Conservation (phyloP, 75 land plant genomes). For the Larix kaempferi region DNA sequence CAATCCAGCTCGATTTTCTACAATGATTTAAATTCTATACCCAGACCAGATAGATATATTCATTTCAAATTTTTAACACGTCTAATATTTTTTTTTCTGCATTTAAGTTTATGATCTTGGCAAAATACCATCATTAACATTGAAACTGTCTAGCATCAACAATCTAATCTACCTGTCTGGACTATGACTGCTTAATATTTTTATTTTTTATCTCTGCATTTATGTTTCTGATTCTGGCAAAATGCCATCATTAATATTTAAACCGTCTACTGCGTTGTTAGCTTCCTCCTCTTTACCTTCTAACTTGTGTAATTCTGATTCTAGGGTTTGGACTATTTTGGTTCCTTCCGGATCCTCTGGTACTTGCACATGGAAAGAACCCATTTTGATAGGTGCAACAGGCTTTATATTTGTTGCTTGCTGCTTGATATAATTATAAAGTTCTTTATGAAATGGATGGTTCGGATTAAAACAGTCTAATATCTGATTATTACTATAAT, state of each 20-base stretch:
- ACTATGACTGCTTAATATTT: neutral
- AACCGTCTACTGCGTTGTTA: neutral
- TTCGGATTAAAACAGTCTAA: constrained; percentile 22
- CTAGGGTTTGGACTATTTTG: constrained; percentile 16
- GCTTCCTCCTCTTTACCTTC: constrained; percentile 4
- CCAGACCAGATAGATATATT: too few relatives aligned
- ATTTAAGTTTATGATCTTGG: too few relatives aligned
- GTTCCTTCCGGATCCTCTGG: constrained; percentile 19
- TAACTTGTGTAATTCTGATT: constrained; percentile 9
- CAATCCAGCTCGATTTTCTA: neutral
- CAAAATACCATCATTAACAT: too few relatives aligned
- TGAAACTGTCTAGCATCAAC: neutral
- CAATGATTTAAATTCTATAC: neutral
- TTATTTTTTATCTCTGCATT: neutral
- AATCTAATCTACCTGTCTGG: neutral
- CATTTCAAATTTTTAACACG: too few relatives aligned
- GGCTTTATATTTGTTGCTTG: constrained; percentile 11
- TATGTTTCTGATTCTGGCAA: neutral
- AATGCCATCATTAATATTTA: constrained; percentile 1
- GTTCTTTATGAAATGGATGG: constrained; percentile 42
- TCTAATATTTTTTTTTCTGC: too few relatives aligned
- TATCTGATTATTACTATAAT: neutral
- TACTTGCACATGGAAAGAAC: constrained; percentile 21
- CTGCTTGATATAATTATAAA: constrained; percentile 26
- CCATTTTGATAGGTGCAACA: constrained; percentile 3